phyloP scores from a whole-genome alignment of 371 early-diverging fungal species.

The Actinomortierella ambigua region DNA sequence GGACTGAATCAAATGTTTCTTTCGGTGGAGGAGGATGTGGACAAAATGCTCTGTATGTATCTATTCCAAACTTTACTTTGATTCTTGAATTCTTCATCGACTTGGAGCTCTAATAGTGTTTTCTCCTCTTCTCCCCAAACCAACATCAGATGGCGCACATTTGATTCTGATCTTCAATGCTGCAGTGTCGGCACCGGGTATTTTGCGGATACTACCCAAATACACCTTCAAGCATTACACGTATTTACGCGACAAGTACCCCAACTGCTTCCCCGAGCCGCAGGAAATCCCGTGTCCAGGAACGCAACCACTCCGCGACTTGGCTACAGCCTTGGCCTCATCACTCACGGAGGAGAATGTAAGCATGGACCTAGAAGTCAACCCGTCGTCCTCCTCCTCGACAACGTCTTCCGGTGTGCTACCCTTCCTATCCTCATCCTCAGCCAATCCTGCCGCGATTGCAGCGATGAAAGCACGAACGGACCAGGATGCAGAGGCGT shows the following conservation, averaged over 20 bases:
- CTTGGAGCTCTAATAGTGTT: neutral
- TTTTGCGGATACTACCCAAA: constrained; percentile 64
- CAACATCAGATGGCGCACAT: constrained; percentile 62
- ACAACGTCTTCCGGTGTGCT: neutral
- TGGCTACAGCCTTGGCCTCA: constrained; percentile 22
- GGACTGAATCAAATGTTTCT: constrained; percentile 68
- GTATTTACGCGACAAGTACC: constrained; percentile 74
- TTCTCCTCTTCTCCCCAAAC: neutral
- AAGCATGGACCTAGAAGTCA: constrained; percentile 23
- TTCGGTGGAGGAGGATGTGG: constrained; percentile 69
- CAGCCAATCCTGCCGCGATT: constrained; percentile 36
- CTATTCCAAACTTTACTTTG: neutral
- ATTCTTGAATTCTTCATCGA: neutral
- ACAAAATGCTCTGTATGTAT: constrained; percentile 62
- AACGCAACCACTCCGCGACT: constrained; percentile 37
- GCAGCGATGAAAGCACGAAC: constrained; percentile 39
- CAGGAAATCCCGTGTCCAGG: constrained; percentile 44
- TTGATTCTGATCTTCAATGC: constrained; percentile 78
- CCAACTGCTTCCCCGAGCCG: constrained; percentile 67
- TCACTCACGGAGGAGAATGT: too few relatives aligned
- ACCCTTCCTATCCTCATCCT: constrained; percentile 7
- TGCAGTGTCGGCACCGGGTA: constrained; percentile 49
- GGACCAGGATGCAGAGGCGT: constrained; percentile 38
- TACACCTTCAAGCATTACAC: constrained; percentile 74
- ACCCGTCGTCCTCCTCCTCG: neutral